Base-by-base conservation (phyloP, 2,329 filamentous ascomycete species). In the Ceratocystis huliohia region DNA sequence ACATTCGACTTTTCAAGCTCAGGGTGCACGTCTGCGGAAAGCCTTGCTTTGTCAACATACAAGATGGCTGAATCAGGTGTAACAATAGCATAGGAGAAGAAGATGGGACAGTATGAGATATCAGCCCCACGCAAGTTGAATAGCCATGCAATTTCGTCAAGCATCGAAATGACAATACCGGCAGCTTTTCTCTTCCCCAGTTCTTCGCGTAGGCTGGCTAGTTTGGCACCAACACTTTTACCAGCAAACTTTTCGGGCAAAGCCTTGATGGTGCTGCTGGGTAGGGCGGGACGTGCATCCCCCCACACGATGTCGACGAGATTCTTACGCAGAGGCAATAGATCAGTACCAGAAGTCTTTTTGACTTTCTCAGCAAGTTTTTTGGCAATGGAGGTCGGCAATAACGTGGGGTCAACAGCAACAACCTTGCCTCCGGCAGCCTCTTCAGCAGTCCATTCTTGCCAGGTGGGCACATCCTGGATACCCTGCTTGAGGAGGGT, bases 121-220 rank as follows among this genome's bases (percentile, higher is more conserved):
- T 97, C 94, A 74, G 83, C 94, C 71, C 94, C 94, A 71, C 94
- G 86, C 62, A 99, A 78, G 76, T 99, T 99, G 79, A 96, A 96
- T n/a, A 99, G 81, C 94, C 94, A 99, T 10, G 94, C 94, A 71
- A 96, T 85, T 76, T 99, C 94, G 72, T 99, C 94, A 56, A 99
- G 84, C 86, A 95, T 92, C 5, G 92, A 96, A 59, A 97, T 84
- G 62, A 97, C 85, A 71, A 97, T 91, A 0, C 90, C 93, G 20
- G 87, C 83, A 5, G 86, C 88, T 73, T 94, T 94, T 78, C 89
- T 95, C 80, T 94, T 96, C 69, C 89, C 86, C 17, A 99, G 79
- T 71, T 96, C 92, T 74, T 93, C 92, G n/a, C 92, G 85, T 66
- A 99, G 78, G 59, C 96, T 91, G 28, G 84, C 81, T 7, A 99